phyloP scores from a whole-genome alignment of 2,329 filamentous ascomycete species.

The Paracoccidioides lutzii region DNA sequence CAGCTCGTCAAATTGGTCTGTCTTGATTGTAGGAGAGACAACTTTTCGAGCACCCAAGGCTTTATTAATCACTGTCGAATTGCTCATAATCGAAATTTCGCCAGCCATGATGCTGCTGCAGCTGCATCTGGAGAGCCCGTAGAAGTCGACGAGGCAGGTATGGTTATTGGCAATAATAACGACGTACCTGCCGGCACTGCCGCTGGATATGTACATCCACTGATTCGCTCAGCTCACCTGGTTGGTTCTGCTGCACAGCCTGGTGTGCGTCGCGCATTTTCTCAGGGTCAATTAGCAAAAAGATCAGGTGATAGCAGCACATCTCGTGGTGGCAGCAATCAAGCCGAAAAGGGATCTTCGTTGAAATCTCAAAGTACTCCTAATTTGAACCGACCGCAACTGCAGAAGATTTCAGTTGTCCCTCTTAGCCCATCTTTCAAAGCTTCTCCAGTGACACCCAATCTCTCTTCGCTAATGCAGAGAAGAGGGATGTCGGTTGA shows the following conservation, averaged over 20 bases:
- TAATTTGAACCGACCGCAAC: not conserved
- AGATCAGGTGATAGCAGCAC: conserved; percentile 1
- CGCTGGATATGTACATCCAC: conserved; percentile 48
- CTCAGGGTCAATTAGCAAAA: conserved; percentile 8
- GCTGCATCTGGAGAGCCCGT: conserved; percentile 74
- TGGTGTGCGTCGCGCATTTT: conserved; percentile 11
- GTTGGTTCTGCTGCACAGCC: conserved; percentile 18
- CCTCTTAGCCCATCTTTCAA: conserved; percentile 34
- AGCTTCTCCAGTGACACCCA: conserved; percentile 47
- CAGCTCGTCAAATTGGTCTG: conserved; percentile 83
- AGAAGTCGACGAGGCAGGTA: conserved; percentile 50
- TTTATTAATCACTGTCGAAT: conserved; percentile 99
- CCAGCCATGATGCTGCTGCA: conserved; percentile 90
- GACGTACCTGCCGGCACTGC: conserved; percentile 21
- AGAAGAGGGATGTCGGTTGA: conserved; percentile 49
- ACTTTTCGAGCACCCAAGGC: conserved; percentile 95
- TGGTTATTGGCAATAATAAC: conserved; percentile 30
- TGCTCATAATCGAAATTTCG: conserved; percentile 82
- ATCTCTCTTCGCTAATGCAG: conserved; percentile 54
- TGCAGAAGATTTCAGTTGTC: conserved; percentile 6
- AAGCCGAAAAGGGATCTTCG: conserved; percentile 5
- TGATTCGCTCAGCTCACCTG: conserved; percentile 46
- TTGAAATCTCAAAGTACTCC: not conserved
- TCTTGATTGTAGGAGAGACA: conserved; percentile 71
- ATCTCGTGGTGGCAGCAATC: conserved; percentile 7